Percentiles rank a stretch among this genome's conserved stretches.
Evolutionary conservation across 306 rosid genomes (phyloP).

Genomic region (Nissolia schottii): DNA sequence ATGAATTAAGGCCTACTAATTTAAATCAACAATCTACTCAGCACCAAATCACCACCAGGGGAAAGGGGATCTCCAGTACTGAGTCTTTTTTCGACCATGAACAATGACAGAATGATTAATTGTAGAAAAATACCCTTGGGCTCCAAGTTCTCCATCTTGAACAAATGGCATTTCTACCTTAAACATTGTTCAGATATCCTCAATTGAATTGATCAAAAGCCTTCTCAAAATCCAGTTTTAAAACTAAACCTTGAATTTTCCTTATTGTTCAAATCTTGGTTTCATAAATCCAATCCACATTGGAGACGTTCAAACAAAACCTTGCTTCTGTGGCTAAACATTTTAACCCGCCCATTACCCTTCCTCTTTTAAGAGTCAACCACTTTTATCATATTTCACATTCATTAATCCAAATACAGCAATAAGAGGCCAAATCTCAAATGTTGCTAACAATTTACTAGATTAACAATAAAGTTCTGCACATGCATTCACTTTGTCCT

Average conservation of each 20-base stretch:
- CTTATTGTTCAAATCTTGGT: not conserved
- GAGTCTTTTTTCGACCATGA: not conserved
- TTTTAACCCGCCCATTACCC: not conserved
- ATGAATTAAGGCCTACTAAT: not conserved
- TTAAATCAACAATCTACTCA: not conserved
- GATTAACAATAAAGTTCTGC: not conserved
- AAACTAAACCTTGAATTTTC: not conserved
- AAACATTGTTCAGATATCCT: not conserved
- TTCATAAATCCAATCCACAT: not conserved
- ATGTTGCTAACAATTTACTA: not conserved
- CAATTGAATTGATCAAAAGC: not conserved
- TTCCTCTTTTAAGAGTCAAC: not conserved
- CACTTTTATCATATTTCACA: not conserved
- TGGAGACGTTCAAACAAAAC: not conserved
- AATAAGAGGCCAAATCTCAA: not conserved
- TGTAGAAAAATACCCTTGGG: not conserved
- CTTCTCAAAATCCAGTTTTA: not conserved
- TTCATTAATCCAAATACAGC: not conserved
- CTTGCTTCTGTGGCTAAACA: not conserved
- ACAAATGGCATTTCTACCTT: not conserved
- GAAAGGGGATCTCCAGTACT: not conserved
- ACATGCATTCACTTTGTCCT: not conserved
- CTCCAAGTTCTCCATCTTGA: not conserved
- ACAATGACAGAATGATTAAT: not conserved
- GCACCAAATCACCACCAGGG: not conserved